Evolutionary conservation across 306 rosid species (phyloP).

Genomic region (Cotoneaster glaucophyllus): DNA sequence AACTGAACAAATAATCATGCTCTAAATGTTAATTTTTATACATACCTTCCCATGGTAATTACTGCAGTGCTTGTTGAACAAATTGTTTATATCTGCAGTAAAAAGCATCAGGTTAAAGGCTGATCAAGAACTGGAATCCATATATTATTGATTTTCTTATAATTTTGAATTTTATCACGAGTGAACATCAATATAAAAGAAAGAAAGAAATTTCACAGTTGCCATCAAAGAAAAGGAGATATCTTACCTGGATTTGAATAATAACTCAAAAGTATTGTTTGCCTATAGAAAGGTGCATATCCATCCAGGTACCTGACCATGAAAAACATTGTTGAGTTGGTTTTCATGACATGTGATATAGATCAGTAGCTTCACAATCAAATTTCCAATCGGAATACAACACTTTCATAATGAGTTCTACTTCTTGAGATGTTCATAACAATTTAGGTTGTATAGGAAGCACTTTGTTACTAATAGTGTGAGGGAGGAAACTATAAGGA

Average conservation of each 20-base stretch:
- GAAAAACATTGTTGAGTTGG: slow-evolving; percentile 13
- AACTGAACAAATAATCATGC: not conserved
- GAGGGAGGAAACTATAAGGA: not conserved
- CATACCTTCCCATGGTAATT: slow-evolving; percentile 88
- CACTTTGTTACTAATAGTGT: not conserved
- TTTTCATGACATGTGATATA: too few relatives aligned
- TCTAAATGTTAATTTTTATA: not conserved
- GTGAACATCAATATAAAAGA: not conserved
- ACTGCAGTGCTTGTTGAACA: slow-evolving; percentile 67
- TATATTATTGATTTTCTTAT: not conserved
- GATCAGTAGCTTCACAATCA: not conserved
- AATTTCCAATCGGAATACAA: not conserved
- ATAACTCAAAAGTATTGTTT: slow-evolving; percentile 64
- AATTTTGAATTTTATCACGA: not conserved
- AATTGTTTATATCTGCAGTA: slow-evolving; percentile 69
- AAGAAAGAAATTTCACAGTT: not conserved
- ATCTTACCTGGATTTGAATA: slow-evolving; percentile 67
- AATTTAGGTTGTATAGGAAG: not conserved
- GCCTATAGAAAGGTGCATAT: slow-evolving; percentile 71
- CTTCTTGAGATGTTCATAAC: not conserved
- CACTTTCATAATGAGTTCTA: not conserved
- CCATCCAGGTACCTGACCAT: slow-evolving; percentile 69
- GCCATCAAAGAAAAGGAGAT: not conserved
- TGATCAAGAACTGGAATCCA: not conserved
- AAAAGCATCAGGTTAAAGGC: slow-evolving; percentile 13